Base-by-base conservation (phyloP, 257 asterid species). In the Mentha longifolia region DNA sequence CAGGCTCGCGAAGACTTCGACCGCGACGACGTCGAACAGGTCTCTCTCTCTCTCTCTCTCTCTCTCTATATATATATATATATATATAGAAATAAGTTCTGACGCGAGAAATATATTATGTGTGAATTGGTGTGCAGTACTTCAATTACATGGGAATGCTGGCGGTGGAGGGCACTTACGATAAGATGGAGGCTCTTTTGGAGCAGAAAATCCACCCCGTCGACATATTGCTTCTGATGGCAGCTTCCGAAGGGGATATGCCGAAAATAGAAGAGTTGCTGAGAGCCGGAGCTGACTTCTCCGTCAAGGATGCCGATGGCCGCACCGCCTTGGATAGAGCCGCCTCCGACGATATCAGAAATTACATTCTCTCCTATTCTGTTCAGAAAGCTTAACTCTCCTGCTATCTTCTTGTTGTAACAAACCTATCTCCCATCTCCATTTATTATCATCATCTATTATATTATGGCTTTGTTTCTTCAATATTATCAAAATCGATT, bases 131-230 rank as follows among this genome's bases (percentile, higher is more conserved):
- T 28, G 25, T 13, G 67, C 85, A 89, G 99, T 94, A 94, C 80
- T 94, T 89, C 90, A 91, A 94, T 72, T 94, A 91, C 76, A 91
- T 91, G 99, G 99, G 99, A n/a, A 91, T 94, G 97, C 85, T 91
- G 39, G 99, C 97, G n/a, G 99, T 91, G 68, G 99, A 94, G 83
- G 97, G 99, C 16, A 14, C 96, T 1, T 91, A 91, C 30, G 97
- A 91, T 46, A 91, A 91, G 78, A 89, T 94, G 99, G 92, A 94
- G 73, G 95, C 89, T 60, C 91, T 94, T 19, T 41, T 94, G 85
- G 78, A 83, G 65, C 92, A 88, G 82, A 86, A 94, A 30, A 94
- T 94, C 63, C 99, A 94, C 59, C 99, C 97, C 0, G 97, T 94
- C 0, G 97, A 94, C 66, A 89, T 94, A 52, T 79, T 91, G 77